These are phyloP conservation scores for Sporothrix pseudoabietina DNA, from an alignment of 2,329 filamentous ascomycete genomes.

Conservation along the genomic window DNA sequence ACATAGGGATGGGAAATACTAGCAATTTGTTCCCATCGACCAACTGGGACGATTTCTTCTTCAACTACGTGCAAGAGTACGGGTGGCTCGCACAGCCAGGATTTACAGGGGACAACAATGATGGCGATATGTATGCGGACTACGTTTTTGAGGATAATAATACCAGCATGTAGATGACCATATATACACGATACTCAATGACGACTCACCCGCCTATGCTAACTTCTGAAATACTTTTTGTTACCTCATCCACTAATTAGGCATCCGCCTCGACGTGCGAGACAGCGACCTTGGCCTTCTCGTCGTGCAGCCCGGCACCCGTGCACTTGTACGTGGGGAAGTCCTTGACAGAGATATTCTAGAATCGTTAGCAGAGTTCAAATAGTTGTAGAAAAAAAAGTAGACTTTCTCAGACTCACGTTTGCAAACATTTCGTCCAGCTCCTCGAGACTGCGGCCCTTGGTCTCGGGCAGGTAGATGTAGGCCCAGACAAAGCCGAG, in stretches of 20 bases:
- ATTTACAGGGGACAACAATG: background rate
- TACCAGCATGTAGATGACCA: background rate
- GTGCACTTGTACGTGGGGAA: constrained; percentile 6
- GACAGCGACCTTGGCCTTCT: background rate
- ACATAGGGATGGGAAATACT: background rate
- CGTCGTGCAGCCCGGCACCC: background rate
- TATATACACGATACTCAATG: background rate
- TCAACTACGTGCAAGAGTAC: background rate
- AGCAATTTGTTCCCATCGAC: background rate
- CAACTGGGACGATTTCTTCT: constrained; percentile 10
- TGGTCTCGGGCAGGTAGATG: constrained; percentile 51
- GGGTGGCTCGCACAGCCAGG: background rate
- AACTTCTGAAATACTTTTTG: background rate
- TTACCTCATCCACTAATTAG: background rate
- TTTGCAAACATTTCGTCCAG: constrained; percentile 48
- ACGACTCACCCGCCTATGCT: background rate
- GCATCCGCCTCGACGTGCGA: constrained; percentile 3
- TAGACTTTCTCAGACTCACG: background rate
- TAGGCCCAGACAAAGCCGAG: constrained; percentile 44
- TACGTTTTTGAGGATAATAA: background rate
- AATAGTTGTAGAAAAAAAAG: background rate
- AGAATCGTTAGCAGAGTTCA: background rate
- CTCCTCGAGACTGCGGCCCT: constrained; percentile 52
- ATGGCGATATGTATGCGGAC: constrained; percentile 9
- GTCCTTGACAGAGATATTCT: constrained; percentile 11